phyloP scores from a whole-genome alignment of 352 stramenopile species.

The Halophytophthora batemanensis region DNA sequence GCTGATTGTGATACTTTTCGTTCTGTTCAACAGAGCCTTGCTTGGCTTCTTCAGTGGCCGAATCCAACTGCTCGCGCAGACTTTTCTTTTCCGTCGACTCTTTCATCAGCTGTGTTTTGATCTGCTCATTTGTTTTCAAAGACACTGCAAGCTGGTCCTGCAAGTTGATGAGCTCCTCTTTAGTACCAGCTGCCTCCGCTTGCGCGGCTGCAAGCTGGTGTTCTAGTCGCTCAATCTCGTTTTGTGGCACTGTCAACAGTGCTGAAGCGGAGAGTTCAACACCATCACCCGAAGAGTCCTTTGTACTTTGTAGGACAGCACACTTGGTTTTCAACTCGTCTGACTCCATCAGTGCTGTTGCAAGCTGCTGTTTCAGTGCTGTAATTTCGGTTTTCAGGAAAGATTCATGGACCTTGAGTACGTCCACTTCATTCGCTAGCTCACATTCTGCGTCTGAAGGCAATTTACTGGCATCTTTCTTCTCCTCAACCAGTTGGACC shows the following conservation, averaged over 20 bases:
- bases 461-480: slow-evolving; percentile 1
- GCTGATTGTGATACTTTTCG: slow-evolving; percentile 12
- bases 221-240: slow-evolving; percentile 17
- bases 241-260: slow-evolving; percentile 1
- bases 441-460: slow-evolving; percentile 4
- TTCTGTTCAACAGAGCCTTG: slow-evolving; percentile 1
- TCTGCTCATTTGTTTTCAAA: slow-evolving; percentile 25
- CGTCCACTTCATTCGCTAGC: slow-evolving; percentile 9
- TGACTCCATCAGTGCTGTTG: slow-evolving; percentile 11
- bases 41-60: slow-evolving; percentile 5
- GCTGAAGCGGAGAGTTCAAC: slow-evolving; percentile 2
- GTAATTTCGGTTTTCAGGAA: slow-evolving; percentile 15
- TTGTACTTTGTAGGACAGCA: slow-evolving; percentile 14
- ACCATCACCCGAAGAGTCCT: slow-evolving; percentile 1
- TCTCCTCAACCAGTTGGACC: slow-evolving; percentile 1
- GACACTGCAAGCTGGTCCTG: slow-evolving; percentile 29
- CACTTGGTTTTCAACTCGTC: slow-evolving; percentile 10
- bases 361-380: slow-evolving; percentile 9
- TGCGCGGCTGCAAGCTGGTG: slow-evolving; percentile 11
- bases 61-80: slow-evolving; percentile 29
- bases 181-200: slow-evolving; percentile 16
- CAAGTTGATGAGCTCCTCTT: slow-evolving; percentile 23
- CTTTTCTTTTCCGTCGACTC: slow-evolving; percentile 43
- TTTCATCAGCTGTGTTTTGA: slow-evolving; percentile 41
- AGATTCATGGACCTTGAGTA: slow-evolving; percentile 13